phyloP scores from a whole-genome alignment of 2,329 filamentous ascomycete genomes.

The Aspergillus nomiae region DNA sequence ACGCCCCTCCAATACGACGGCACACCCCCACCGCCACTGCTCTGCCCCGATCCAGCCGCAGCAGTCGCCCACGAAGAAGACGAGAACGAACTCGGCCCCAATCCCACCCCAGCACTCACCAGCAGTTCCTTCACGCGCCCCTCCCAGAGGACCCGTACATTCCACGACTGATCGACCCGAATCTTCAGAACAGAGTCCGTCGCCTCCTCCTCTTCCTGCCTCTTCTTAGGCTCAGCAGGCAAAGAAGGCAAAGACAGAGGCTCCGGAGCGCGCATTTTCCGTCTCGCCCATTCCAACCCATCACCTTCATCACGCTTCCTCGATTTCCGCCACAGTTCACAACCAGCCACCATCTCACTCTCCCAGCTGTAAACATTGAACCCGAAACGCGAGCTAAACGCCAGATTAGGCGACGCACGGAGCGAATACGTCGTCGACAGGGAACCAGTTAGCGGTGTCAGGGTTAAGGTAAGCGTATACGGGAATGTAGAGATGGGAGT shows the following conservation, averaged over 20 bases:
- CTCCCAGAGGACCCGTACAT: constrained; percentile 87
- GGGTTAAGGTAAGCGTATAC: constrained; percentile 86
- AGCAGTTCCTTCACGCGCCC: constrained; percentile 88
- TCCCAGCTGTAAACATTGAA: constrained; percentile 99
- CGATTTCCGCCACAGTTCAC: constrained; percentile 81
- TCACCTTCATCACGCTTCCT: constrained; percentile 38
- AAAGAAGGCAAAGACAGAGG: constrained; percentile 18
- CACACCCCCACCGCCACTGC: constrained; percentile 30
- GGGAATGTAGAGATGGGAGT: constrained; percentile 71
- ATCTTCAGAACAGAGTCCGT: constrained; percentile 88
- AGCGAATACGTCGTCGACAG: constrained; percentile 90
- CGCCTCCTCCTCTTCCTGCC: constrained; percentile 55
- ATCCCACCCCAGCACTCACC: constrained; percentile 83
- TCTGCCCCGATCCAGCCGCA: constrained; percentile 25
- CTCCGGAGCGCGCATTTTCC: constrained; percentile 36
- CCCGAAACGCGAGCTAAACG: constrained; percentile 86
- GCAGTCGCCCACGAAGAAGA: constrained; percentile 28
- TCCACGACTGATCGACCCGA: constrained; percentile 82
- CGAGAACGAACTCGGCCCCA: constrained; percentile 60
- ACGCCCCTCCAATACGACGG: constrained; percentile 45
- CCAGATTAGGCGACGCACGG: constrained; percentile 77
- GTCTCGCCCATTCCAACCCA: constrained; percentile 46
- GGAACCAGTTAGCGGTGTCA: constrained; percentile 94
- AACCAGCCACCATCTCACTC: constrained; percentile 86
- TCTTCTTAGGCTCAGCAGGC: background rate